Conservation (phyloP, 768 basidiomycete genomes). For the Gautieria morchelliformis region DNA sequence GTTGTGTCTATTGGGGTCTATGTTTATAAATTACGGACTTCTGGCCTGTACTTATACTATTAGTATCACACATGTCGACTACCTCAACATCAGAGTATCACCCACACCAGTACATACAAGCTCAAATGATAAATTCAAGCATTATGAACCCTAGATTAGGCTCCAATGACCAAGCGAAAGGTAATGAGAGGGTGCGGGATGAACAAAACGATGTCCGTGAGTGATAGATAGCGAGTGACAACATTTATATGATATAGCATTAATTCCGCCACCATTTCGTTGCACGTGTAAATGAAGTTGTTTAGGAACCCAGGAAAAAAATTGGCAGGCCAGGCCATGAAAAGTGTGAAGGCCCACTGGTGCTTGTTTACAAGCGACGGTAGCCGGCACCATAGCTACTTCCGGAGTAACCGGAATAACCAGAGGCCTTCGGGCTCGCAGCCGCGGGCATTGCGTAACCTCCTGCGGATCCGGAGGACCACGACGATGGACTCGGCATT, state of each 20-base stretch:
- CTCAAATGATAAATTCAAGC: neutral
- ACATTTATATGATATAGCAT: neutral
- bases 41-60: too few relatives aligned
- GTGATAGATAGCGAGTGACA: neutral
- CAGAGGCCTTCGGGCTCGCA: neutral
- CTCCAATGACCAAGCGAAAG: neutral
- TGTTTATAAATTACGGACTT: neutral
- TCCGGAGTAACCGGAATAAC: constrained; percentile 2
- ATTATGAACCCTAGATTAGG: neutral
- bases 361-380: constrained; percentile 1
- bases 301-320: neutral
- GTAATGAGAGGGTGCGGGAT: neutral
- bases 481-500: too few relatives aligned
- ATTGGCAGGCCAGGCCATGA: neutral
- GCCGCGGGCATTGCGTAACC: neutral
- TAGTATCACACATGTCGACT: too few relatives aligned
- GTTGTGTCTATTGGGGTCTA: too few relatives aligned
- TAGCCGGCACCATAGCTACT: constrained; percentile 1
- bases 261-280: neutral
- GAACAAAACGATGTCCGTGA: neutral
- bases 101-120: neutral
- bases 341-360: neutral
- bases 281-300: neutral
- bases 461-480: neutral
- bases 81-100: too few relatives aligned